phyloP scores from a whole-genome alignment of 2,329 filamentous ascomycete species.

The Diaporthe amygdali region DNA sequence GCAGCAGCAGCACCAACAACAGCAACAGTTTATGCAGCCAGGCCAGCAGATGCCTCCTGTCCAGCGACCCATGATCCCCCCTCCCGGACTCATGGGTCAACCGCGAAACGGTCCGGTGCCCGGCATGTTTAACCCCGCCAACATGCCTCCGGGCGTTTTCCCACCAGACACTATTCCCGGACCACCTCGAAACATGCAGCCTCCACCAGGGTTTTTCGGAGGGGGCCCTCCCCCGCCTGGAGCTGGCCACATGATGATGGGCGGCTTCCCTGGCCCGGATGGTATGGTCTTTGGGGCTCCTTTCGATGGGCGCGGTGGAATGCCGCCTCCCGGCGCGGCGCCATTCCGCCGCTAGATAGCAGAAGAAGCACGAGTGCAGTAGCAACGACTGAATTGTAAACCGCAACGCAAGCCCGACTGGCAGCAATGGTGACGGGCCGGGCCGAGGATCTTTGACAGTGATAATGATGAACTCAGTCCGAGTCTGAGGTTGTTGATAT shows the following conservation, averaged over 20 bases:
- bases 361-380: not conserved
- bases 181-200: slow-evolving; percentile 49
- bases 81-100: slow-evolving; percentile 54
- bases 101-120: slow-evolving; percentile 56
- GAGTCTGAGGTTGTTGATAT: not conserved
- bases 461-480: not conserved
- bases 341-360: slow-evolving; percentile 22
- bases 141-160: slow-evolving; percentile 56
- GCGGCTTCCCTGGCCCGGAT: slow-evolving; percentile 61
- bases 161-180: slow-evolving; percentile 58
- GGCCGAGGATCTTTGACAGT: not conserved
- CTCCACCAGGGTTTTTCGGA: slow-evolving; percentile 63
- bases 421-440: not conserved
- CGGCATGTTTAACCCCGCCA: slow-evolving; percentile 63
- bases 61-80: slow-evolving; percentile 61
- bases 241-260: slow-evolving; percentile 56
- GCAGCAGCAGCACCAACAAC: slow-evolving; percentile 55
- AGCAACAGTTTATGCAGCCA: slow-evolving; percentile 45
- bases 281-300: slow-evolving; percentile 52
- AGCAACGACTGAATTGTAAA: slow-evolving; percentile 6
- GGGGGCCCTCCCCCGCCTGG: slow-evolving; percentile 47
- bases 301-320: slow-evolving; percentile 51
- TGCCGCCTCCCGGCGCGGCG: slow-evolving; percentile 46
- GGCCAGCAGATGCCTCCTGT: slow-evolving; percentile 45
- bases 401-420: not conserved